Conservation (phyloP, 306 rosid genomes). For the Lotus japonicus region DNA sequence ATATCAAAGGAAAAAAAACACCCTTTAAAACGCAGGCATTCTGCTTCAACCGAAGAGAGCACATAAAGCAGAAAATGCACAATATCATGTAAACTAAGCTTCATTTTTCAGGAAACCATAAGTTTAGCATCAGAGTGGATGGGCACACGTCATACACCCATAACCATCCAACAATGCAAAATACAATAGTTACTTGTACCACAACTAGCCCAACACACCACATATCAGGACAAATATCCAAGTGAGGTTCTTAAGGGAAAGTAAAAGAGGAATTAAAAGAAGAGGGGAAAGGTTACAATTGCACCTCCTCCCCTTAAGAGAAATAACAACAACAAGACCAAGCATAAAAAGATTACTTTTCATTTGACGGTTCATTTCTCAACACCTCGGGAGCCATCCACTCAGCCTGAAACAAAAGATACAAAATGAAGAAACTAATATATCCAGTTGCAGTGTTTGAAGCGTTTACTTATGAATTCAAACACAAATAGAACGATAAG, state of each 20-base stretch:
- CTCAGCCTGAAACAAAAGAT: conserved; percentile 69
- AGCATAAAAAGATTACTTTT: conserved; percentile 53
- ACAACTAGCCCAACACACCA: neutral
- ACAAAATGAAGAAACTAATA: conserved; percentile 25
- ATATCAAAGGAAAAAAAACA: neutral
- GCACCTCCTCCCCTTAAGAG: neutral
- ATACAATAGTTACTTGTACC: neutral
- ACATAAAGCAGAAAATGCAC: neutral
- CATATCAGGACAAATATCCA: neutral
- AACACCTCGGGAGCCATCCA: conserved; percentile 99
- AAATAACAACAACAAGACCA: neutral
- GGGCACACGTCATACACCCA: neutral
- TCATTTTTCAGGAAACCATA: neutral
- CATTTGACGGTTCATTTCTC: conserved; percentile 92
- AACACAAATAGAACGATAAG: neutral
- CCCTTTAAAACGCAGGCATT: neutral
- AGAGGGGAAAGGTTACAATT: neutral
- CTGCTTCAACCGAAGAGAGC: neutral
- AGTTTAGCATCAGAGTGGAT: neutral
- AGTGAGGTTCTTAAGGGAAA: neutral
- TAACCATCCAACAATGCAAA: neutral
- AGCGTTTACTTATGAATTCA: neutral
- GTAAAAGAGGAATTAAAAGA: neutral
- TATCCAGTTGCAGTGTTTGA: neutral
- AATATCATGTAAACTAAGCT: neutral